Base-by-base conservation (phyloP, 164 flowering plant species). In the Nymphaea colorata region DNA sequence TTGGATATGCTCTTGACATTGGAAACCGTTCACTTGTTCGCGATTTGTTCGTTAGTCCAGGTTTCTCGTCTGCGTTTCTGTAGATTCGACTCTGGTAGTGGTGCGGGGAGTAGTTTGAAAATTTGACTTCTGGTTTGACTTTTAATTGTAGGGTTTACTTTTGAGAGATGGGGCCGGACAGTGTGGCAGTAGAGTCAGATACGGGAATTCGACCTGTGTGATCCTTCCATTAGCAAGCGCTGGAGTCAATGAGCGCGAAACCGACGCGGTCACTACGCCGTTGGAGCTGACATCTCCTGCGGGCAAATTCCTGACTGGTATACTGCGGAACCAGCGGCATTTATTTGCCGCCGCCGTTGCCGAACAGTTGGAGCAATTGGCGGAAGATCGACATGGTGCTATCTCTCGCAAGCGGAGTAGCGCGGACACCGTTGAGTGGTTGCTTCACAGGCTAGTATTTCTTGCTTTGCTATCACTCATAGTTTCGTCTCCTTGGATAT, bases 391-490 rank as follows among this genome's bases (percentile, higher is more conserved):
- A 7, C 82, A 88, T 45, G 83, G 67, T 44, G 91, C 93, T 5
- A 41, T 81, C 17, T 70, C 77, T 3, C 83, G 93, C 8, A 67
- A 71, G 77, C 8, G 63, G 45, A 81, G 82, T 63, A 82, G 90
- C 68, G 45, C 78, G 45, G 86, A 79, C 62, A 82, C 89, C 44
- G 65, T 69, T 43, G 95, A 88, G 71, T 83, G 91, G 15, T 75
- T 55, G 42, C 93, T 92, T 68, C 91, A 88, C 76, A 83, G 95
- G 98, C 89, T 60, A 60, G 78, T 75, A 47, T 47, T 14, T 47
- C 55, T 47, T 7, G 55, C 6, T 47, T 47, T 2, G 55, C 55
- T 47, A 7, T 47, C 12, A 3, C 3, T 4, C 36, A 25, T 25
- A 25, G 36, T 25, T 25, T 25, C 36, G 36, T 25, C 36, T 25